Conservation (phyloP, 495 filamentous ascomycete species). For the Tuber melanosporum region DNA sequence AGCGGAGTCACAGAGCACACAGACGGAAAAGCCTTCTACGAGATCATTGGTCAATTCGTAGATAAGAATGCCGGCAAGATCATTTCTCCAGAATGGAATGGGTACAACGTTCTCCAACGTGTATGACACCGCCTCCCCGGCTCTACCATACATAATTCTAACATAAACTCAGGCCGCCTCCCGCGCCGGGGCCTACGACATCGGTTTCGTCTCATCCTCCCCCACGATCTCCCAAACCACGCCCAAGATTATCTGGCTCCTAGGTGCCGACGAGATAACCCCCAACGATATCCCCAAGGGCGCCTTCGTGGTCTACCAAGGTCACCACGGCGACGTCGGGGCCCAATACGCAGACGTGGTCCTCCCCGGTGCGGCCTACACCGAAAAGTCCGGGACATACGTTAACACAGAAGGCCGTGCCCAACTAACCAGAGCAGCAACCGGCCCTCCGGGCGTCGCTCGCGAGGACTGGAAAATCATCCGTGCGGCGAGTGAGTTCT, state of each 20-base stretch:
- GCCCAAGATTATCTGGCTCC: slow-evolving; percentile 93
- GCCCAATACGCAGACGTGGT: slow-evolving; percentile 90
- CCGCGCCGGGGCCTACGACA: slow-evolving; percentile 83
- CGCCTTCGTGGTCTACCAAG: slow-evolving; percentile 95
- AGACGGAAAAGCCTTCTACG: slow-evolving; percentile 87
- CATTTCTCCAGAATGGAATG: slow-evolving; percentile 85
- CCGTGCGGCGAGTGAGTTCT: slow-evolving; percentile 80
- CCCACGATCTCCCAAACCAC: slow-evolving; percentile 67
- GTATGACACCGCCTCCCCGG: slow-evolving; percentile 31
- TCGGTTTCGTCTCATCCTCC: slow-evolving; percentile 84
- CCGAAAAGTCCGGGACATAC: slow-evolving; percentile 93
- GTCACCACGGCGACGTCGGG: slow-evolving; percentile 90
- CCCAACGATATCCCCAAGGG: slow-evolving; percentile 79
- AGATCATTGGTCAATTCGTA: slow-evolving; percentile 78
- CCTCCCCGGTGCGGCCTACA: slow-evolving; percentile 89
- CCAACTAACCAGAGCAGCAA: slow-evolving; percentile 84
- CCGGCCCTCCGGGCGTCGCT: slow-evolving; percentile 74
- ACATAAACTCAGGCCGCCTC: slow-evolving; percentile 55
- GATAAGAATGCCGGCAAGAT: slow-evolving; percentile 88
- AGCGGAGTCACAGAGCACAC: slow-evolving; percentile 80
- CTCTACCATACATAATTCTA: not conserved
- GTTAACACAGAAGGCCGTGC: slow-evolving; percentile 95
- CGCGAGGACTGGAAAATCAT: slow-evolving; percentile 99
- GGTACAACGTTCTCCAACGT: slow-evolving; percentile 91
- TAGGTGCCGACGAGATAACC: slow-evolving; percentile 86